Conservation (phyloP, 306 rosid species). For the Castanopsis chinensis region DNA sequence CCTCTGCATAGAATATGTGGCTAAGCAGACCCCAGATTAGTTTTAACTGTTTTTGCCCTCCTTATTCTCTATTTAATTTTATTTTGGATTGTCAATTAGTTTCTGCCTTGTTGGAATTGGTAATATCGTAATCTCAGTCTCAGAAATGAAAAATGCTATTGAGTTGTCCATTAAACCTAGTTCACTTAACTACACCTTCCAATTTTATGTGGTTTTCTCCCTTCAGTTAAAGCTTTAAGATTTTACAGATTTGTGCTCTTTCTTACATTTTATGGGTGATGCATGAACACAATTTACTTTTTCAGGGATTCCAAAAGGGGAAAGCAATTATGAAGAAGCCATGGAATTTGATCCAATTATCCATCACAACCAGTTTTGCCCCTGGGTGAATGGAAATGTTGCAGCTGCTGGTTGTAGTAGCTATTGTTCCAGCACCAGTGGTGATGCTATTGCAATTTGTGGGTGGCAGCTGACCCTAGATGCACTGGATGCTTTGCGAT, state of each 20-base stretch:
- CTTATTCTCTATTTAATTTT: not conserved
- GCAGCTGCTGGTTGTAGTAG: constrained; percentile 86
- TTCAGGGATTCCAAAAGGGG: constrained; percentile 87
- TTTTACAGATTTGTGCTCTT: not conserved
- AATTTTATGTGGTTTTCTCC: no score
- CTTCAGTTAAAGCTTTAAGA: not conserved
- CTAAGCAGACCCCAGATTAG: not conserved
- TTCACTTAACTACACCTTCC: not conserved
- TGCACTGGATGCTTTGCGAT: constrained; percentile 77
- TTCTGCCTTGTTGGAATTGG: not conserved
- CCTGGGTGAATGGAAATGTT: constrained; percentile 99
- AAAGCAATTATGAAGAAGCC: constrained; percentile 85
- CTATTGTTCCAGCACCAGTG: constrained; percentile 46
- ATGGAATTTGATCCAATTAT: constrained; percentile 86
- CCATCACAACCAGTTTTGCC: constrained; percentile 90
- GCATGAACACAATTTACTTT: constrained; percentile 2
- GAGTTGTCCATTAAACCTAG: not conserved
- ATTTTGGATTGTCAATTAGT: not conserved
- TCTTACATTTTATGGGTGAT: not conserved
- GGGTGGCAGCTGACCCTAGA: constrained; percentile 98
- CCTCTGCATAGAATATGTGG: not conserved
- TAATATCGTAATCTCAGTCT: not conserved
- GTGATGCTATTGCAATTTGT: constrained; percentile 68
- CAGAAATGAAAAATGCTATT: not conserved
- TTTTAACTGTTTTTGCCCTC: not conserved